Evolutionary conservation across 2,329 filamentous ascomycete genomes (phyloP).

Genomic region (Colletotrichum liriopes): DNA sequence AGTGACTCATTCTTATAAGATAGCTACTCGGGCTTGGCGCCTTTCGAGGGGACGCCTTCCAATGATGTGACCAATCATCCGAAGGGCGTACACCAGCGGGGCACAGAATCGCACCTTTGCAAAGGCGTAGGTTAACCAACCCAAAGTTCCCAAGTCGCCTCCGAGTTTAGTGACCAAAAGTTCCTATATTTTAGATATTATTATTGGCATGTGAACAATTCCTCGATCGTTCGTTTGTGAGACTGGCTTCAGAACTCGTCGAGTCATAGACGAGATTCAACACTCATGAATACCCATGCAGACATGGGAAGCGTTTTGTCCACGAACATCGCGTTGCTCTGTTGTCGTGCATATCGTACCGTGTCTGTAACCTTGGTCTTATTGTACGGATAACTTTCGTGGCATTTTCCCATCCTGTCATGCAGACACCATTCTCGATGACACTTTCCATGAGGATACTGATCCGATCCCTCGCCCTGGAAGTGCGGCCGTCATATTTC

Average conservation of each 20-base stretch:
- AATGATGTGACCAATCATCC: not conserved
- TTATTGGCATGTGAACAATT: not conserved
- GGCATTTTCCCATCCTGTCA: no score
- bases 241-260: not conserved
- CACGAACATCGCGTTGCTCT: no score
- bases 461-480: no score
- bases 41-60: not conserved
- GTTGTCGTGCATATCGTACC: not conserved
- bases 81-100: not conserved
- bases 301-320: not conserved
- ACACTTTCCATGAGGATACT: no score
- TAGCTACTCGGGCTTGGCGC: no score
- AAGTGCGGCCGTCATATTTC: no score
- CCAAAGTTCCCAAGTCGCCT: not conserved
- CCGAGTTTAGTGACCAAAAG: not conserved
- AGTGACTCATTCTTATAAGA: not conserved
- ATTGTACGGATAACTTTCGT: no score
- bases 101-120: no score
- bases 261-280: not conserved
- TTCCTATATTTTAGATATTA: no score
- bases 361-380: no score
- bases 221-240: not conserved
- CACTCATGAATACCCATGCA: not conserved
- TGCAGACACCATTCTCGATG: no score
- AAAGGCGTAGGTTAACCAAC: not conserved